Base-by-base conservation (phyloP, 495 filamentous ascomycete genomes). In the Chaetomium cochliodes region DNA sequence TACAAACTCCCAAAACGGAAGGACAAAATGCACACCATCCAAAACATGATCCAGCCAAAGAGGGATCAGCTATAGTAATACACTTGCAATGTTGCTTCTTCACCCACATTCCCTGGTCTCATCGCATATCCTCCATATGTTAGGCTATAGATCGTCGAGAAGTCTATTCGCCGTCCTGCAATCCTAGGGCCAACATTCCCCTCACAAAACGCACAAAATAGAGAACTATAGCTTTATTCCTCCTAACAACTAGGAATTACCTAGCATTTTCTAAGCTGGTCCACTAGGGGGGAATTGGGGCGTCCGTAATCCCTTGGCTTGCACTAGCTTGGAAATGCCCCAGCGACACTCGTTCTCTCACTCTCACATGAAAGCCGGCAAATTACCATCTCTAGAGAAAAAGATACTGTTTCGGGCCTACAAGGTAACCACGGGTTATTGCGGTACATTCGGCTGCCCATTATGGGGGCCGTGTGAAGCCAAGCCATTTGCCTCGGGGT, bases 111-210 rank as follows among this genome's bases (percentile, higher is more conserved):
- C 5, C 6, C 33, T 37, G 5, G 33, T 11, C 53, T 56, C 41
- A 12, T 56, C 53, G 15, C 23, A 46, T 16, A 58, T 58, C 25
- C 51, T n/a, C 58, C 46, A 53, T 11, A 4, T 47, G 25, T 54
- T 55, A 0, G 53, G 23, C 80, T 79, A 82, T 30, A 71, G 72
- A 67, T 84, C 75, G 5, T 78, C 59, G 7, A 77, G 65, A 20
- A 84, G 63, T 55, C 80, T 72, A 58, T 72, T 76, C 5, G 82
- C 82, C 2, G 77, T 79, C 62, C 72, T 76, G 9, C 82, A 72
- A 39, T 81, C 67, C 60, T 77, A 72, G 22, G 82, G 82, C 15
- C 60, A 86, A 67, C 81, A 85, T 84, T 16, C 62, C 67, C 51
- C 71, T 58, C n/a, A n/a, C n/a, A n/a, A n/a, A n/a, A n/a, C n/a